Base-by-base conservation (phyloP, 805 yeast species). In the Candida awuae region DNA sequence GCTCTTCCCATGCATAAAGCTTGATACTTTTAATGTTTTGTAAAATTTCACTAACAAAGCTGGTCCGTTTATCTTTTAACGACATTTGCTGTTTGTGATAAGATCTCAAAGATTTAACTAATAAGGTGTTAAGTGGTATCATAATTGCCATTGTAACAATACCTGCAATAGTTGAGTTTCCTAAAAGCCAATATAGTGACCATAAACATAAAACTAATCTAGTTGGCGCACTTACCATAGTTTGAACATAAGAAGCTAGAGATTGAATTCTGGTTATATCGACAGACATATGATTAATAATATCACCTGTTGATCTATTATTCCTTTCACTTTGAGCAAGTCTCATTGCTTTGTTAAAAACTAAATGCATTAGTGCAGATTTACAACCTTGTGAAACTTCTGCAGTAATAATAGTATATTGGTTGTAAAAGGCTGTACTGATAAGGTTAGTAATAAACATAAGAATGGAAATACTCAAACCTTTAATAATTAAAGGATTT, bases 261-360 rank as follows among this genome's bases (percentile, higher is more conserved):
- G 73, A 77, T 52, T 78, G 83, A 21, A 85, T 62, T 45, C 82
- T 67, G 34, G 64, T 62, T 10, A 83, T 77, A 62, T 86, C 96
- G 23, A 83, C 88, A 15, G 92, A 74, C 64, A 84, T 71, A 52
- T 80, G 67, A 51, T 84, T 85, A 47, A 85, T 71, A 37, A 86
- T 82, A 47, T 84, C 94, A 48, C 95, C 94, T 2, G 88, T 72
- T 2, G 85, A 62, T 47, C 71, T 64, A 14, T 70, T 66, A 23
- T 68, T 67, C 44, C 80, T 71, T 7, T 86, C 75, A 34, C 76
- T 78, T 7, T 76, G 71, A 2, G 94, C 77, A n/a, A 87, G 61
- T 15, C 57, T 66, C 41, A 87, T 65, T 0, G 92, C 69, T 57
- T 87, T 87, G 33, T 74, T 71, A 55, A 80, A 86, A 17, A 85